Base-by-base conservation (phyloP, 2,329 filamentous ascomycete species). In the Dactylellina cionopaga region DNA sequence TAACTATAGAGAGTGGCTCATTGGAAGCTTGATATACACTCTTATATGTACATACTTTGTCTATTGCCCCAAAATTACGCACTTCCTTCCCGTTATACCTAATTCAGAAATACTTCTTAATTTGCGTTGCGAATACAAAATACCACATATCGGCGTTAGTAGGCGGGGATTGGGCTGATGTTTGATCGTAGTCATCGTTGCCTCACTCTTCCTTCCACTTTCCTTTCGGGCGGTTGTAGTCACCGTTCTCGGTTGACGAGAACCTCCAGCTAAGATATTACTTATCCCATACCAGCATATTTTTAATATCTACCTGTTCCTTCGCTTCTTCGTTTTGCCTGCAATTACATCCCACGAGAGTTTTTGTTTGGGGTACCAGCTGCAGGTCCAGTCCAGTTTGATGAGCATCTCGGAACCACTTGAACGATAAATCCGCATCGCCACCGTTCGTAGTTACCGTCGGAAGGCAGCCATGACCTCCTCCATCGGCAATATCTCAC, bases 241-340 rank as follows among this genome's bases (percentile, higher is more conserved):
- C 68, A 72, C 68, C 68, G 68, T 72, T 71, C 59, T 72, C 68
- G 68, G 68, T 72, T 65, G 59, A 72, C 68, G 68, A 72, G 68
- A 52, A 60, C 68, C 54, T 17, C 47, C 24, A 46, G 7, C 24
- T 39, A 7, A 13, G 19, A 5, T 25, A 44, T 31, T 39, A 13
- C 33, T 37, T 31, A 7, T 29, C 25, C n/a, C 17, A 9, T 54
- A 55, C 52, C 15, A 13, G n/a, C 17, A 31, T 39, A 27, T 49
- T 22, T 10, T 39, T 41, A 37, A 24, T 22, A 31, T 25, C 15
- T 44, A 11, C 10, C 19, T 33, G 17, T 66, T 22, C 13, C 22
- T 41, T 55, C n/a, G 13, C 15, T 19, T 10, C 24, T 15, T 11
- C 15, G 10, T 37, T 19, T 11, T 29, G 35, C 31, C 3, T 52